These are phyloP conservation scores for Taphrina wiesneri DNA, from an alignment of 1,139 yeast species.

Conservation along the genomic window DNA sequence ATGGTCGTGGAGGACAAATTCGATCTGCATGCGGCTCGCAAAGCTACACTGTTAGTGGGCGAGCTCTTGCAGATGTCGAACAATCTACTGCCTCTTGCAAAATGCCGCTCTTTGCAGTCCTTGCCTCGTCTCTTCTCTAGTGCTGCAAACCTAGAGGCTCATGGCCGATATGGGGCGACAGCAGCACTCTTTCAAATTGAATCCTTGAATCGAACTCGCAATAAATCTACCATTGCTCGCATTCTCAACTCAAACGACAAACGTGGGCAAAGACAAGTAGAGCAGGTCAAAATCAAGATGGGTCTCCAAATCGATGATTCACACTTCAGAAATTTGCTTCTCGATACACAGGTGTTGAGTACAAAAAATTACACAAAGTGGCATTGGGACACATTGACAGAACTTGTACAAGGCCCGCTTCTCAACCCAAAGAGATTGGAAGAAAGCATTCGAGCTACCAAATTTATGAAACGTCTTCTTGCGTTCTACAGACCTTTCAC, in stretches of 20 bases:
- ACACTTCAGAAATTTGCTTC: constrained; percentile 65
- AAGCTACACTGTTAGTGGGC: constrained; percentile 64
- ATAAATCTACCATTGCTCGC: constrained; percentile 16
- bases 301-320: constrained; percentile 65
- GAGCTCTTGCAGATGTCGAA: constrained; percentile 62
- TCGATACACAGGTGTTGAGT: constrained; percentile 68
- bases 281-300: constrained; percentile 51
- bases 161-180: constrained; percentile 40
- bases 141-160: constrained; percentile 42
- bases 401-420: constrained; percentile 77
- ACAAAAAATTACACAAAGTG: constrained; percentile 80
- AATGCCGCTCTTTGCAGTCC: constrained; percentile 43
- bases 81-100: constrained; percentile 54
- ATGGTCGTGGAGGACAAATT: constrained; percentile 53
- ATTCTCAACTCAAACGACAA: constrained; percentile 29
- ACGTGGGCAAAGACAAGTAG: constrained; percentile 47
- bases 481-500: constrained; percentile 92
- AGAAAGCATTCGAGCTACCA: constrained; percentile 75
- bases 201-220: constrained; percentile 35
- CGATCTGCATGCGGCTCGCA: constrained; percentile 54
- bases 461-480: constrained; percentile 76
- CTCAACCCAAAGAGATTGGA: constrained; percentile 70
- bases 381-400: constrained; percentile 78
- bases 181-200: constrained; percentile 53
- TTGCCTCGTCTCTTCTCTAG: constrained; percentile 45